Base-by-base conservation (phyloP, 257 asterid species). In the Gynochthodes officinalis region DNA sequence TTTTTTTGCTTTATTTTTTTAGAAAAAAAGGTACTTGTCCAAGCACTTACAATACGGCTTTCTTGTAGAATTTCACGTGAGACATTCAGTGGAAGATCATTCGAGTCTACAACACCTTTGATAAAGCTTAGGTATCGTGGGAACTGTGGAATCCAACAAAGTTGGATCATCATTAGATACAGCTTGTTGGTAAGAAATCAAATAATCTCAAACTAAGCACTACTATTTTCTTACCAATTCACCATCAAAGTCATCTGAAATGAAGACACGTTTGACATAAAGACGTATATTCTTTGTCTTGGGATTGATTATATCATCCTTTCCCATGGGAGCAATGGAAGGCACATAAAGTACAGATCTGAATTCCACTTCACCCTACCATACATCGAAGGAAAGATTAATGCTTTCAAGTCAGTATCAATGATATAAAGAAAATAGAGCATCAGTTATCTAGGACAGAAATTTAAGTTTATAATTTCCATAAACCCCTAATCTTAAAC, bases 11-110 rank as follows among this genome's bases (percentile, higher is more conserved):
- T n/a, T n/a, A n/a, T n/a, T n/a, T n/a, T n/a, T n/a, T n/a, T n/a
- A 70, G 33, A 55, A 39, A 33, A 43, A 16, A 44, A 46, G 19
- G 15, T 27, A 44, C 27, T 68, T 9, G 18, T 16, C 23, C 25
- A 50, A 60, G 64, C 72, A 84, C 99, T 92, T 85, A 95, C 99
- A 77, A 92, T 90, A 67, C 99, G 96, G 64, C 97, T 92, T 89
- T 95, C 98, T 89, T 92, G 98, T 76, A 95, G 97, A 67, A 92
- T 95, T 85, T 95, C 99, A 49, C 98, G 94, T 1, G 99, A 95
- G 79, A 95, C 99, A 74, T 95, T 95, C 74, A 95, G 81, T 19
- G 99, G 99, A 76, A 95, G 99, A 80, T 95, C 99, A 81, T 90
- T 89, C 3, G 99, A 95, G 85, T 95, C 99, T 37, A 95, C 99